Percentiles rank a stretch among this genome's conserved stretches.
Evolutionary conservation across 805 yeast genomes (phyloP).

Genomic region (Candida suzukii): DNA sequence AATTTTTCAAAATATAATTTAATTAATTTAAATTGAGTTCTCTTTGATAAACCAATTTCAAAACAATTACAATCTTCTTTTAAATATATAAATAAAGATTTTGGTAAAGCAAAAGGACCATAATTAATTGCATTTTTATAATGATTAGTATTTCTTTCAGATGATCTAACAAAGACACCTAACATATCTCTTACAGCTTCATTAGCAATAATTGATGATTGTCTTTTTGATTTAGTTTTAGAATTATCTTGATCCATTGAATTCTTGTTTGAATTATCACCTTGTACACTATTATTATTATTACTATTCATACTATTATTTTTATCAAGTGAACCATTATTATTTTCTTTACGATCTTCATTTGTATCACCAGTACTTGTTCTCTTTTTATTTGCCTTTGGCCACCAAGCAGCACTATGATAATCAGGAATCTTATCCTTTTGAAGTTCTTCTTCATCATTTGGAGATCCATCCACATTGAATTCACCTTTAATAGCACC

Average conservation of each 20-base stretch:
- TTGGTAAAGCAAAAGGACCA: slow-evolving; percentile 12
- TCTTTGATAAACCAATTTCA: slow-evolving; percentile 8
- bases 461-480: background rate
- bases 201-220: slow-evolving; percentile 6
- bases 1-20: slow-evolving; percentile 32
- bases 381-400: slow-evolving; percentile 1
- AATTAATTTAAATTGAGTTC: slow-evolving; percentile 18
- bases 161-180: slow-evolving; percentile 13
- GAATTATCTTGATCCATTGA: background rate
- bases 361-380: background rate
- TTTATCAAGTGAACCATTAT: background rate
- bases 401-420: slow-evolving; percentile 11
- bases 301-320: background rate
- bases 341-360: background rate
- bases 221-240: background rate
- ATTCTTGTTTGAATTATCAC: background rate
- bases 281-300: background rate
- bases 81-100: slow-evolving; percentile 7
- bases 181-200: slow-evolving; percentile 12
- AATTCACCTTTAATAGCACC: slow-evolving; percentile 8
- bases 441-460: background rate
- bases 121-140: slow-evolving; percentile 8
- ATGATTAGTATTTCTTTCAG: slow-evolving; percentile 4
- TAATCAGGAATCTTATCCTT: slow-evolving; percentile 9
- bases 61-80: slow-evolving; percentile 8